Evolutionary conservation across 148 eudicot species (phyloP), one percentile per base, ranked within the genome.

Genomic region (Gaultheria prostrata): DNA sequence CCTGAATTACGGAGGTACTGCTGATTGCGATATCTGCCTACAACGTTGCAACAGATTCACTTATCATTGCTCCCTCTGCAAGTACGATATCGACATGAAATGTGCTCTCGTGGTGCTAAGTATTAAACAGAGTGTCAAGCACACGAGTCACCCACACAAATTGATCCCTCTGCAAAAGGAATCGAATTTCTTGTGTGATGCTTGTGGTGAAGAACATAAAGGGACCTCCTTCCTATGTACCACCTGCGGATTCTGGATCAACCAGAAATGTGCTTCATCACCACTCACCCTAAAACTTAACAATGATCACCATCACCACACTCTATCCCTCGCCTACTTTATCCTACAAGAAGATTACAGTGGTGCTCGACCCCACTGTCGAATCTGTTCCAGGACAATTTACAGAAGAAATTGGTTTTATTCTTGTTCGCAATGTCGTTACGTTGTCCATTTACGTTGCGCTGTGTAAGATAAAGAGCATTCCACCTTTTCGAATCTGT

Each of bases 171-270:
- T 75, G 9, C 78, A 75, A 8, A 75, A 20, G 30, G 53, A 49
- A 11, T 24, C 78, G 5, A 20, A 11, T 35, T 49, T 76, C 57
- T 49, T 49, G 8, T 76, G 57, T 14, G 5, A n/a, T 0, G 79
- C 79, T 49, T 76, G 79, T 5, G 79, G 79, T 24, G 5, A 1
- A 48, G 4, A 48, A 11, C 57, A 76, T 49, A 9, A 26, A 24
- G 79, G 79, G 35, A 1, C 56, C 8, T 76, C 79, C 18, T 76
- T 48, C 9, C 35, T 49, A 0, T 76, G 79, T 26, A 76, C 56
- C 57, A 76, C 59, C 33, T 76, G 79, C 4, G 79, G 79, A 5
- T 48, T 49, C 57, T 76, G 79, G 79, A 32, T 76, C 20, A 48
- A 76, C 79, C 59, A 76, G 43, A 24, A 76, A 4, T 76, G 79